Percentiles rank a stretch among this genome's conserved stretches.
Evolutionary conservation across 495 filamentous ascomycete species (phyloP).

Genomic region (Penicillium maclennaniae): DNA sequence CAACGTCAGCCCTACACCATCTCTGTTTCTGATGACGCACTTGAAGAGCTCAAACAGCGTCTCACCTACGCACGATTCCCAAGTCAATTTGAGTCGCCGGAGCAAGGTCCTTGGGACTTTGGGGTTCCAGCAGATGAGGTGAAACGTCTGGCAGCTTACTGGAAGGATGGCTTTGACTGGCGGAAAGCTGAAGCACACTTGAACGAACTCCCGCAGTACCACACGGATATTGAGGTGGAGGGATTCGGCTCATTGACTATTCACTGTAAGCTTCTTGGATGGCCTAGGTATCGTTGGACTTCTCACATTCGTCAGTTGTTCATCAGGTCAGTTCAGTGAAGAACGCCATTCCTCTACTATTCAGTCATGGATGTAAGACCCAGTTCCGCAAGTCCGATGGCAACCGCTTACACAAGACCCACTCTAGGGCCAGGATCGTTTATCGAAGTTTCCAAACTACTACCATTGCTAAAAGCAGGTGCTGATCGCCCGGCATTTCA

Average conservation of each 20-base stretch:
- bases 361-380: slow-evolving; percentile 43
- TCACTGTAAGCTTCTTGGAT: slow-evolving; percentile 27
- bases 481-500: slow-evolving; percentile 35
- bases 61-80: slow-evolving; percentile 35
- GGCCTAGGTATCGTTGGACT: not conserved
- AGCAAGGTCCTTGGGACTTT: slow-evolving; percentile 34
- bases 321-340: slow-evolving; percentile 33
- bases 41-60: slow-evolving; percentile 37
- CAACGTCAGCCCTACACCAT: slow-evolving; percentile 28
- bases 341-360: slow-evolving; percentile 42
- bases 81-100: slow-evolving; percentile 32
- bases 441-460: slow-evolving; percentile 35
- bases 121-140: slow-evolving; percentile 40
- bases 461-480: slow-evolving; percentile 25
- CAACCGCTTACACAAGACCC: not conserved
- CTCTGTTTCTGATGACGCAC: slow-evolving; percentile 31
- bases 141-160: slow-evolving; percentile 33
- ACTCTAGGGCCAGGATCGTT: slow-evolving; percentile 36
- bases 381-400: not conserved
- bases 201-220: slow-evolving; percentile 44
- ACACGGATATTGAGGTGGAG: slow-evolving; percentile 37
- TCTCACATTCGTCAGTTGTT: slow-evolving; percentile 21
- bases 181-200: slow-evolving; percentile 37
- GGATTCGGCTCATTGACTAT: slow-evolving; percentile 39
- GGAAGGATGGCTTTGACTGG: slow-evolving; percentile 42